Conservation (phyloP, 495 filamentous ascomycete genomes). For the Sordaria brevicollis region DNA sequence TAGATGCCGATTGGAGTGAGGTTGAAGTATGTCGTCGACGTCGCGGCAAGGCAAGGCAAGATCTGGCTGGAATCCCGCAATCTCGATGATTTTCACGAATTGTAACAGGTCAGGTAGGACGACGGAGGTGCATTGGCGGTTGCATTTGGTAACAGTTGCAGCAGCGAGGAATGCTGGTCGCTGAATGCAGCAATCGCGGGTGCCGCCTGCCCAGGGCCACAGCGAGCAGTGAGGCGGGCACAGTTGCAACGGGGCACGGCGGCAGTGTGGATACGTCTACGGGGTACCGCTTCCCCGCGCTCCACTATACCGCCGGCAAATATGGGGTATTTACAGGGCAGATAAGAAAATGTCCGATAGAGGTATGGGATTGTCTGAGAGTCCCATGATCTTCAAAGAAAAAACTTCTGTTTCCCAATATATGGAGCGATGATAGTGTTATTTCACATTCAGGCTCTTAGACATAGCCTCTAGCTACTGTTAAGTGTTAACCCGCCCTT, state of each 20-base stretch:
- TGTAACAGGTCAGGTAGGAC: neutral
- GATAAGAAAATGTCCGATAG: neutral
- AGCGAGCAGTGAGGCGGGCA: neutral
- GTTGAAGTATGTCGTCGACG: neutral
- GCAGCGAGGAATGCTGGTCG: neutral
- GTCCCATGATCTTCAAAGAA: neutral
- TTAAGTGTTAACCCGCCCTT: neutral
- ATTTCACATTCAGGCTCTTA: too few relatives aligned
- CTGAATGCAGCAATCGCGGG: neutral
- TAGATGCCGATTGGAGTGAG: neutral
- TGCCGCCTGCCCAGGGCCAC: neutral
- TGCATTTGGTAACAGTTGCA: neutral
- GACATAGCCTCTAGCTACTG: neutral
- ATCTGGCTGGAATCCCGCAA: neutral
- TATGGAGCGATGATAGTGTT: too few relatives aligned
- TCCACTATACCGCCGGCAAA: neutral
- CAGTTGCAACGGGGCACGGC: neutral
- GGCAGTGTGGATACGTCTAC: neutral
- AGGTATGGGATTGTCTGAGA: neutral
- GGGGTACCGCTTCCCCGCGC: neutral
- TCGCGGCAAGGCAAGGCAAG: neutral
- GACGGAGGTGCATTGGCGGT: neutral
- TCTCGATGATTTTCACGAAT: neutral
- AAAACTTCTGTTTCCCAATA: too few relatives aligned
- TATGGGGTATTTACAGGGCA: neutral